phyloP scores from a whole-genome alignment of 2,329 filamentous ascomycete species.

The Trichoderma breve region DNA sequence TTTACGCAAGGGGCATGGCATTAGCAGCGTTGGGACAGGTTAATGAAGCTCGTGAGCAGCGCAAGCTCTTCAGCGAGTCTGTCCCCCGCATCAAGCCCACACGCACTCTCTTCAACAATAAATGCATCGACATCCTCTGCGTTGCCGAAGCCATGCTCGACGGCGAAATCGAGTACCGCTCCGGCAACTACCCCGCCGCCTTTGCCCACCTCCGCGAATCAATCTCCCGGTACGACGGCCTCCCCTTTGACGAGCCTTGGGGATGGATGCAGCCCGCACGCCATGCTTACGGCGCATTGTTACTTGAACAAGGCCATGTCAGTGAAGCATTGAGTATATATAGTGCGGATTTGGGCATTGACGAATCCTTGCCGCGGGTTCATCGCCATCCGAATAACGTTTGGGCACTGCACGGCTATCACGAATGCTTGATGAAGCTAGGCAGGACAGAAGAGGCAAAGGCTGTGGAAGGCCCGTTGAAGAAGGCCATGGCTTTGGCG shows the following conservation, averaged over 20 bases:
- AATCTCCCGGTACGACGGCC: conserved; percentile 57
- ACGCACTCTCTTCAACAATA: conserved; percentile 50
- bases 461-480: conserved; percentile 43
- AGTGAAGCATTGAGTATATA: conserved; percentile 58
- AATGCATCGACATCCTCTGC: conserved; percentile 55
- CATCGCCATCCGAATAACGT: conserved; percentile 70
- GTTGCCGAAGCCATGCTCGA: conserved; percentile 67
- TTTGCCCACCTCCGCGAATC: conserved; percentile 59
- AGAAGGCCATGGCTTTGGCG: conserved; percentile 51
- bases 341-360: conserved; percentile 58
- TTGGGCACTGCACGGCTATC: conserved; percentile 71
- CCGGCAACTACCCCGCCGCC: conserved; percentile 54
- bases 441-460: conserved; percentile 44
- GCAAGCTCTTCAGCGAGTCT: conserved; percentile 50
- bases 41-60: conserved; percentile 52
- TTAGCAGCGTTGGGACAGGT: conserved; percentile 57
- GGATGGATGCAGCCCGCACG: conserved; percentile 75
- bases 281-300: conserved; percentile 67
- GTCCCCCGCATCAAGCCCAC: conserved; percentile 52
- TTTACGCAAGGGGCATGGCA: conserved; percentile 69
- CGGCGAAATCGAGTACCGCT: conserved; percentile 71
- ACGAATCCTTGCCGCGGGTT: conserved; percentile 60
- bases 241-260: conserved; percentile 74
- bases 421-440: conserved; percentile 61
- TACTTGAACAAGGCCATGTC: conserved; percentile 63